A percentile compares a stretch with the other conserved stretches of the same genome.
phyloP scores from a whole-genome alignment of 768 basidiomycete species.

The Agrocybe praecox region DNA sequence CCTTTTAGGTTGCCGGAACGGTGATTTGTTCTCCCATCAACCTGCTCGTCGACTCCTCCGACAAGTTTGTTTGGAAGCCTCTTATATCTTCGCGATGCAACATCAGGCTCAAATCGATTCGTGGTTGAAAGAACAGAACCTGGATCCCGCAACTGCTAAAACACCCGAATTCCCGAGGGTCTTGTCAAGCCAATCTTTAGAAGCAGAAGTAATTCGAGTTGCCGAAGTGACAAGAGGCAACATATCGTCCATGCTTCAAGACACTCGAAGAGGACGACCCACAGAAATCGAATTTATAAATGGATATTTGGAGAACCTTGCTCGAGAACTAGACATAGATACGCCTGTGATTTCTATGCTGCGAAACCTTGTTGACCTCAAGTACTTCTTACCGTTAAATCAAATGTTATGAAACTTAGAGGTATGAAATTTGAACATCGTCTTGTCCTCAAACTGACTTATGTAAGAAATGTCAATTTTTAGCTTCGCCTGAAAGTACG shows the following conservation, averaged over 20 bases:
- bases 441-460: background rate
- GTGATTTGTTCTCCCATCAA: constrained; percentile 57
- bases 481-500: too few species aligned
- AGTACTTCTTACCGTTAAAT: constrained; percentile 56
- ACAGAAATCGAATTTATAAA: constrained; percentile 87
- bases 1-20: constrained; percentile 78
- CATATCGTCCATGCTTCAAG: constrained; percentile 80
- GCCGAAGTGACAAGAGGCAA: constrained; percentile 62
- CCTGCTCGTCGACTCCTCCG: constrained; percentile 47
- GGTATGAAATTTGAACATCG: background rate
- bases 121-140: constrained; percentile 32
- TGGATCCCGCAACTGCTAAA: constrained; percentile 24
- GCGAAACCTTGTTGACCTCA: constrained; percentile 60
- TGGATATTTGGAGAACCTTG: constrained; percentile 75
- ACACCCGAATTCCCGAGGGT: constrained; percentile 45
- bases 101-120: constrained; percentile 41
- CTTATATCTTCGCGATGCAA: constrained; percentile 57
- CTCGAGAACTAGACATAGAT: constrained; percentile 51
- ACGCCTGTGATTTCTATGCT: constrained; percentile 63
- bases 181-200: constrained; percentile 47
- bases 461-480: too few species aligned
- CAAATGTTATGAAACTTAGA: constrained; percentile 24
- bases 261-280: constrained; percentile 57
- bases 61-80: constrained; percentile 73
- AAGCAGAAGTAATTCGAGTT: constrained; percentile 60